Conservation (phyloP, 352 stramenopile species). For the Phytopythium kandeliae region DNA sequence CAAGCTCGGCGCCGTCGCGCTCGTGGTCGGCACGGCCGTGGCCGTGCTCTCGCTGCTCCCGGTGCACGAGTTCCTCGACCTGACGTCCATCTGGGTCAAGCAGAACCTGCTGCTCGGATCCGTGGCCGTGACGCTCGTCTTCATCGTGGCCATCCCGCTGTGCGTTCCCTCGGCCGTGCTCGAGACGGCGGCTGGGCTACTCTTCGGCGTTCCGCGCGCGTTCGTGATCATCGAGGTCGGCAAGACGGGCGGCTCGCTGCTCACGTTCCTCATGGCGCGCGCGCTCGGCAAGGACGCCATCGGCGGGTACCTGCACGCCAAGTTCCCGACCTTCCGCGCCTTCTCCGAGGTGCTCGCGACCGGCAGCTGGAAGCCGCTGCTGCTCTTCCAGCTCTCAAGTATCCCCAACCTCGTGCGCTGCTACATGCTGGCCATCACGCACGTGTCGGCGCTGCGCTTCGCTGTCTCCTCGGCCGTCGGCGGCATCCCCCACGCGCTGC, state of each 20-base stretch:
- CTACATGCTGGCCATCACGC: slow-evolving; percentile 73
- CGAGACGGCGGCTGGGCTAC: slow-evolving; percentile 55
- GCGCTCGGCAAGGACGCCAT: slow-evolving; percentile 50
- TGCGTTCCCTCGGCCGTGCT: slow-evolving; percentile 63
- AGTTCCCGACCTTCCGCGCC: slow-evolving; percentile 66
- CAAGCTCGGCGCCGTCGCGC: slow-evolving; percentile 11
- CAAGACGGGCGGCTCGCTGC: slow-evolving; percentile 61
- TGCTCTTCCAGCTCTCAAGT: slow-evolving; percentile 74
- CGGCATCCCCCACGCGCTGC: slow-evolving; percentile 46
- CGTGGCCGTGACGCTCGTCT: slow-evolving; percentile 39
- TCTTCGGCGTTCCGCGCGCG: slow-evolving; percentile 52
- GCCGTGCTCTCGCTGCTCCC: slow-evolving; percentile 37
- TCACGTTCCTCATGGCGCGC: slow-evolving; percentile 57
- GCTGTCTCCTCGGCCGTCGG: slow-evolving; percentile 47
- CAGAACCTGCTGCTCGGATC: slow-evolving; percentile 43
- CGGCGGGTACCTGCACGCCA: slow-evolving; percentile 48
- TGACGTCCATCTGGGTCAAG: slow-evolving; percentile 41
- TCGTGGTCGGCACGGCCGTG: slow-evolving; percentile 10
- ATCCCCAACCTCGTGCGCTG: slow-evolving; percentile 78
- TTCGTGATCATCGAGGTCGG: slow-evolving; percentile 57
- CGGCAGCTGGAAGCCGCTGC: slow-evolving; percentile 64
- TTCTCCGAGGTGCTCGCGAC: slow-evolving; percentile 59
- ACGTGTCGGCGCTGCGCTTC: slow-evolving; percentile 51
- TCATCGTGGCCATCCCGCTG: slow-evolving; percentile 61
- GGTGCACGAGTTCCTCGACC: slow-evolving; percentile 35